Percentiles rank a stretch among this genome's conserved stretches.
These are phyloP conservation scores for Psilocybe cubensis DNA, from an alignment of 768 basidiomycete genomes.

Conservation along the genomic window DNA sequence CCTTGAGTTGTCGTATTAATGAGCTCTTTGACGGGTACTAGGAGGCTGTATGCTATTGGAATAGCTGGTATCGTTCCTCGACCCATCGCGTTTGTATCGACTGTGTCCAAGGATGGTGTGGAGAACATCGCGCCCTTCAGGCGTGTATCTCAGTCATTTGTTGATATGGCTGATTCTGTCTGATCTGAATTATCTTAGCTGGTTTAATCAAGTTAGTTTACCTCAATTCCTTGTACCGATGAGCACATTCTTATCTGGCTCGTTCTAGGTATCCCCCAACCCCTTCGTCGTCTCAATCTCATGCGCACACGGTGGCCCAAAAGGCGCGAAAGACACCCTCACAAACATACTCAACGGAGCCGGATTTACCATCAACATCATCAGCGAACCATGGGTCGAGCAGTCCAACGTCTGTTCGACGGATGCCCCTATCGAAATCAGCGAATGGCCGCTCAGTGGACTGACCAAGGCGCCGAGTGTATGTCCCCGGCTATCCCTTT, in stretches of 20 bases:
- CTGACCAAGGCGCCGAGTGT: slow-evolving; percentile 62
- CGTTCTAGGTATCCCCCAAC: slow-evolving; percentile 56
- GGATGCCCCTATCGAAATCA: slow-evolving; percentile 54
- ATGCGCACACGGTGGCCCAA: slow-evolving; percentile 26
- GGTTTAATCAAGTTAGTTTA: slow-evolving; percentile 43
- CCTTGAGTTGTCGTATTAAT: too few species aligned
- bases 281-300: slow-evolving; percentile 70
- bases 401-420: slow-evolving; percentile 57
- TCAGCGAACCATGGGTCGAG: slow-evolving; percentile 70
- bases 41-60: slow-evolving; percentile 48
- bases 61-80: slow-evolving; percentile 63
- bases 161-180: too few species aligned
- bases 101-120: slow-evolving; percentile 51
- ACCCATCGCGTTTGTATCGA: slow-evolving; percentile 74
- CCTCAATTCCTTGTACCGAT: slow-evolving; percentile 25
- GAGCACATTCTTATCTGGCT: not conserved
- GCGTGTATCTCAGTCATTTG: slow-evolving; percentile 3
- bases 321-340: slow-evolving; percentile 57
- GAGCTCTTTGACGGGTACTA: slow-evolving; percentile 10
- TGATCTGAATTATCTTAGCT: slow-evolving; percentile 33
- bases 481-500: slow-evolving; percentile 15
- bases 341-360: slow-evolving; percentile 66
- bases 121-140: slow-evolving; percentile 67
- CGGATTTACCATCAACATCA: slow-evolving; percentile 74
- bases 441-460: slow-evolving; percentile 67